Evolutionary conservation across 371 early-diverging fungal genomes (phyloP), one percentile per base, ranked within the genome.

Genomic region (Mortierella sp.): DNA sequence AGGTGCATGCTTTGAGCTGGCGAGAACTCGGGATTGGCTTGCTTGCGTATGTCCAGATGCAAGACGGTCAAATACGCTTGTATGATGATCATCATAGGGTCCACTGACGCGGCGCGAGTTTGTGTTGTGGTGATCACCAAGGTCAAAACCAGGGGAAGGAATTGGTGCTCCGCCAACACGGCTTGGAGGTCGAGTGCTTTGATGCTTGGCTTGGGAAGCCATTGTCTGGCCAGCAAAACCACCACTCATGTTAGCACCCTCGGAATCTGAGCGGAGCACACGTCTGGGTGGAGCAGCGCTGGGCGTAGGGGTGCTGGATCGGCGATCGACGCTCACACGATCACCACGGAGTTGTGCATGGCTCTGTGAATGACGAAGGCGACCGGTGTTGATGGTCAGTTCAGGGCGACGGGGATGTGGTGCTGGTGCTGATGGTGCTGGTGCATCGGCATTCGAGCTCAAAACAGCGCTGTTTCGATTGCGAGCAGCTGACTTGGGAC

Each of bases 31-130:
- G 1, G 78, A 70, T 41, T 76, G 78, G 18, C 71, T 70, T 21
- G 78, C 66, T 28, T 70, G 71, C 0, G 78, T 76, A 31, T 76
- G 78, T n/a, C 57, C 62, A 2, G 78, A 70, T 2, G 78, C 70
- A 24, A 76, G 45, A 31, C 78, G 78, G 42, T 76, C 78, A 45
- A 65, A 76, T 28, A 76, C 71, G 42, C 70, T 76, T 53, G 10
- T 34, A 34, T 69, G 70, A 42, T 59, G 61, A 21, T 74, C 76
- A 30, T 76, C 78, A 70, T 66, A 76, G 2, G 66, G 62, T 19
- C 78, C 78, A 19, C 78, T 76, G 47, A 70, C 47, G 3, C 78
- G 65, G 14, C 78, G 70, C 7, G 64, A 54, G 14, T 61, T 64
- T 39, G 53, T 64, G 61, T 70, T 58, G 58, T 43, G 55, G 46